Base-by-base conservation (phyloP, 1,139 yeast genomes). In the Candida pseudocylindracea region DNA sequence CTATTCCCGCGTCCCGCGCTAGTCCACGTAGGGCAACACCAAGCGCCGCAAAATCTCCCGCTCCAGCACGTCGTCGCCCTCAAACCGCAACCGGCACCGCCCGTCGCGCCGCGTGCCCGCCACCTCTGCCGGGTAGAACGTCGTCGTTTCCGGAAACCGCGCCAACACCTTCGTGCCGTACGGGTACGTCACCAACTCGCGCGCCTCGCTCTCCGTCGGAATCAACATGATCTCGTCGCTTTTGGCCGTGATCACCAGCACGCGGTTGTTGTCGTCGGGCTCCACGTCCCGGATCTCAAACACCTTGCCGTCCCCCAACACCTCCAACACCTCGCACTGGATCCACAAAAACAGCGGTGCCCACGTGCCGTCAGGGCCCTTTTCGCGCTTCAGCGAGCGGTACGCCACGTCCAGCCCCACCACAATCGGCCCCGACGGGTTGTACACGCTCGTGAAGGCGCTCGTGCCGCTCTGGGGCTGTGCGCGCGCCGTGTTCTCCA, bases 51-150 rank as follows among this genome's bases (percentile, higher is more conserved):
- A 83, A 2, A 88, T 96, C 43, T 83, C 94, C 0, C 95, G 88
- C 46, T 85, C 95, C 50, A 88, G 88, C 45, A 91, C 98, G 45
- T 88, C 98, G 50, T 88, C 99, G 7, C 98, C 99, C 44, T 91
- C 98, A 45, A 91, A 91, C 44, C 71, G 68, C 35, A 91, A 60
- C 41, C 80, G 55, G 40, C 93, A 92, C 12, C 62, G 65, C 0
- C 91, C 83, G 42, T 75, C 88, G 40, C 79, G 63, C 38, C 69
- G 70, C 34, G 69, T 63, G 0, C 93, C 85, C 29, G 73, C 74
- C 4, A 91, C 96, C 33, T 80, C 79, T 0, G 98, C 98, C 3
- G 92, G 79, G 47, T 88, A 91, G 44, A 88, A 91, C 0, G 96
- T 85, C 0, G 98, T 91, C 0, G 99, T 91, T 43, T 91, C 99